Base-by-base conservation (phyloP, 352 stramenopile species). In the Phytophthora sojae region DNA sequence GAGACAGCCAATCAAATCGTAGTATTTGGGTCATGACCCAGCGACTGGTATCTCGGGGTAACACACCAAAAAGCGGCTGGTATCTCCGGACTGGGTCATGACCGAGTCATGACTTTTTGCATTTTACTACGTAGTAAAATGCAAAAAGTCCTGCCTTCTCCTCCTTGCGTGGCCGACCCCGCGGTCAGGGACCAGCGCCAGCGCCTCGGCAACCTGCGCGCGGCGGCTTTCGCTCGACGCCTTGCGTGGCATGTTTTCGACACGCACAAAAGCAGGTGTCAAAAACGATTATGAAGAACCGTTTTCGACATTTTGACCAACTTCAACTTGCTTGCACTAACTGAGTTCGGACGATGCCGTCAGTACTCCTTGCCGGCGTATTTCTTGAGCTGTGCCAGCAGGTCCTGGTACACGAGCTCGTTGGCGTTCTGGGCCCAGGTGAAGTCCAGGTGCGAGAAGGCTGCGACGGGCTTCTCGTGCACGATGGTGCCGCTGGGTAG, bases 371-470 rank as follows among this genome's bases (percentile, higher is more conserved):
- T 23, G 11, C 44, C 44, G n/a, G 44, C 44, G n/a, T 25, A 50
- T 12, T 25, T 23, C 44, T 25, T 50, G 44, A 50, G 44, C 44
- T 50, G 44, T 2, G 3, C 26, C 25, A 83, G 62, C 12, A 83
- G 57, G 15, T 79, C 66, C 39, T 75, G 50, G 61, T 83, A 81
- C 47, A 83, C 60, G 3, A 51, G 67, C 30, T 76, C 62, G 23
- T 57, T 67, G 14, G 57, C 67, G 32, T 85, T 83, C 49, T 58
- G 68, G 1, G 45, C 45, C 45, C 19, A 53, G 9, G 45, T 53
- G 57, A 82, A 86, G 69, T 83, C 78, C 39, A 86, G 57, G 59
- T 83, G 78, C 50, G 79, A 83, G 62, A 80, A 80, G 17, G 30
- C 26, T 21, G 76, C 57, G 32, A 82, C 54, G 12, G 59, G 42